Evolutionary conservation across 1,284 basidiomycete species (phyloP).

Genomic region (Ceratobasidium sp.): DNA sequence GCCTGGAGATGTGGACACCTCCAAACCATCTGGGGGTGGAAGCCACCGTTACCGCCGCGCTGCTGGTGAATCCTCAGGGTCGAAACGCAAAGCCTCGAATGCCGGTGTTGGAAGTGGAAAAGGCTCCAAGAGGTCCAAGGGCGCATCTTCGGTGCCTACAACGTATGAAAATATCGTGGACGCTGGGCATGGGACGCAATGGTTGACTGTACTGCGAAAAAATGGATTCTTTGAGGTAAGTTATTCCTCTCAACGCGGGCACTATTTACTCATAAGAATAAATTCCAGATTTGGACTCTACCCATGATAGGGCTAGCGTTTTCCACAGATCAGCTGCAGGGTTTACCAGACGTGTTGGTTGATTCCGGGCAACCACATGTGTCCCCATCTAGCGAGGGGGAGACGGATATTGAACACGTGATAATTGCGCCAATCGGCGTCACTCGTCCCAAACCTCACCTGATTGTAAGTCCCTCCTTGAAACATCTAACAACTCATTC

Average conservation of each 20-base stretch:
- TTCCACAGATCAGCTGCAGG: constrained; percentile 70
- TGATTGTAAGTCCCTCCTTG: constrained; percentile 71
- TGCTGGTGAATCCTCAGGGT: constrained; percentile 19
- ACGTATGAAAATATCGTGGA: constrained; percentile 74
- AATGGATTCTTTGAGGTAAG: constrained; percentile 83
- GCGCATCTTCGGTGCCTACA: constrained; percentile 59
- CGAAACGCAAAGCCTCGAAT: constrained; percentile 40
- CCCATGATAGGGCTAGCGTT: constrained; percentile 85
- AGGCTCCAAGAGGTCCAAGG: constrained; percentile 34
- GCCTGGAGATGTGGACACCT: constrained; percentile 19
- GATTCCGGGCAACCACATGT: constrained; percentile 61
- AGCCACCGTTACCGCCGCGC: constrained; percentile 15
- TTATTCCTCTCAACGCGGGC: constrained; percentile 3
- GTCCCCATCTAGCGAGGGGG: constrained; percentile 51
- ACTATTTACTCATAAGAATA: constrained; percentile 15
- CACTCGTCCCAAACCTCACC: constrained; percentile 72
- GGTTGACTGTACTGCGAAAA: constrained; percentile 77
- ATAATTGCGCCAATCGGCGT: constrained; percentile 77
- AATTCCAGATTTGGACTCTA: constrained; percentile 78
- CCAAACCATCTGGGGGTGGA: neutral
- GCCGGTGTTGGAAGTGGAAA: constrained; percentile 23
- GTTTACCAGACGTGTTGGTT: constrained; percentile 71
- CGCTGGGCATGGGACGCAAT: constrained; percentile 71
- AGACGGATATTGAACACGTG: constrained; percentile 79
- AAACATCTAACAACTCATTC: no score